phyloP scores from a whole-genome alignment of 2,329 filamentous ascomycete genomes.

The Talaromyces sp. region DNA sequence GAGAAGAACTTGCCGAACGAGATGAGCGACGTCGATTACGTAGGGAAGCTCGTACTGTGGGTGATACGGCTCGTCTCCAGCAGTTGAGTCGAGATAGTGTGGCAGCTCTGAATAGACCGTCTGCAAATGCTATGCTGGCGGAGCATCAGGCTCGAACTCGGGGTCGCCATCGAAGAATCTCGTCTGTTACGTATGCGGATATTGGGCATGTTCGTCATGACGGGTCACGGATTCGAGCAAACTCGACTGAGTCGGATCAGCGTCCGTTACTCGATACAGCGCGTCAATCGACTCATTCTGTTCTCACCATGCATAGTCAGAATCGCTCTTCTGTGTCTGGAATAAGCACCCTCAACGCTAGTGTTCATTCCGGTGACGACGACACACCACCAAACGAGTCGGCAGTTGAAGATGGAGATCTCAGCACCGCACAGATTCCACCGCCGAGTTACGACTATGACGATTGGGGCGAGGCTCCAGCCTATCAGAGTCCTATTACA shows the following conservation, averaged over 20 bases:
- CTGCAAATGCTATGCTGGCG: conserved; percentile 36
- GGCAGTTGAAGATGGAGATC: conserved; percentile 12
- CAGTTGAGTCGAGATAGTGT: conserved; percentile 55
- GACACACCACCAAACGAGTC: background rate
- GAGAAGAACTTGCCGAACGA: conserved; percentile 69
- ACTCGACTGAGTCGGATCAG: conserved; percentile 44
- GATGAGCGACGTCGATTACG: conserved; percentile 67
- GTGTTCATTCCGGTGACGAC: conserved; percentile 7
- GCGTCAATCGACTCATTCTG: conserved; percentile 24
- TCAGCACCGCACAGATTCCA: conserved; percentile 16
- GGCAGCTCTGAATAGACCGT: conserved; percentile 40
- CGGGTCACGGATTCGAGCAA: conserved; percentile 44
- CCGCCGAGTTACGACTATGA: conserved; percentile 23
- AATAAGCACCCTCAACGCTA: conserved; percentile 9
- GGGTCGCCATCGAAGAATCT: conserved; percentile 41
- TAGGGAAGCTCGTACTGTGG: conserved; percentile 65
- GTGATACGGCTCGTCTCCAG: conserved; percentile 65
- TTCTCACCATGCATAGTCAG: conserved; percentile 15
- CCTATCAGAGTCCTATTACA: conserved; percentile 19
- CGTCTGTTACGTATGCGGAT: conserved; percentile 45
- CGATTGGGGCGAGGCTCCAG: conserved; percentile 26
- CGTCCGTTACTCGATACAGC: conserved; percentile 39
- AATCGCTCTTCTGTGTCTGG: conserved; percentile 8
- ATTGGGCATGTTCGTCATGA: conserved; percentile 47
- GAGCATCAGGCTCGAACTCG: conserved; percentile 42